These are phyloP conservation scores for Aspergillus felis DNA, from an alignment of 2,329 filamentous ascomycete species.

Conservation along the genomic window DNA sequence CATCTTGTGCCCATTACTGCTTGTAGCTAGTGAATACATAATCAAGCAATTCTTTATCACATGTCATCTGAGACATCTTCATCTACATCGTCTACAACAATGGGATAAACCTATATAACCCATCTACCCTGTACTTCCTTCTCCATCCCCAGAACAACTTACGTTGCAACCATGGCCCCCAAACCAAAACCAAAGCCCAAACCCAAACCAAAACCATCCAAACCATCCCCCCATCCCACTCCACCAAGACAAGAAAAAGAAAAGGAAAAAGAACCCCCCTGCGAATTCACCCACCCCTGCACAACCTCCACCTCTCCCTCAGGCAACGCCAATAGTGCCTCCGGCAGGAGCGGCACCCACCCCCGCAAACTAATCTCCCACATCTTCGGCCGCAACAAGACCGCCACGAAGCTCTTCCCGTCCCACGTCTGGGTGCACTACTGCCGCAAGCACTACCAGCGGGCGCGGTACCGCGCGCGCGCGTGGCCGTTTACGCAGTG, in stretches of 20 bases:
- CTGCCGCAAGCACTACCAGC: conserved; percentile 81
- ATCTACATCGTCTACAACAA: neutral
- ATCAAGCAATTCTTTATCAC: no score
- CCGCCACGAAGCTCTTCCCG: conserved; percentile 67
- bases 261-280: neutral
- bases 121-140: no score
- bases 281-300: conserved; percentile 14
- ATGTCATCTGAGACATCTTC: no score
- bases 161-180: neutral
- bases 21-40: no score
- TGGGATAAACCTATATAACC: no score
- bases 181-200: neutral
- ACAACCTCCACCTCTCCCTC: conserved; percentile 7
- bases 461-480: conserved; percentile 63
- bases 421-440: conserved; percentile 68
- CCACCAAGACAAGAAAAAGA: no score
- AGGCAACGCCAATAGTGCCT: conserved; percentile 30
- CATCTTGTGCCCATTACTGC: no score
- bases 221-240: neutral
- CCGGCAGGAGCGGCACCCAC: conserved; percentile 31
- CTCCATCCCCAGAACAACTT: no score
- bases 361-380: conserved; percentile 75
- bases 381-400: conserved; percentile 79
- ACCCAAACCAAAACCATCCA: neutral
- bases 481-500: conserved; percentile 60